These are phyloP conservation scores for Apiotrichum laibachii DNA, from an alignment of 1,284 basidiomycete genomes.

Conservation along the genomic window DNA sequence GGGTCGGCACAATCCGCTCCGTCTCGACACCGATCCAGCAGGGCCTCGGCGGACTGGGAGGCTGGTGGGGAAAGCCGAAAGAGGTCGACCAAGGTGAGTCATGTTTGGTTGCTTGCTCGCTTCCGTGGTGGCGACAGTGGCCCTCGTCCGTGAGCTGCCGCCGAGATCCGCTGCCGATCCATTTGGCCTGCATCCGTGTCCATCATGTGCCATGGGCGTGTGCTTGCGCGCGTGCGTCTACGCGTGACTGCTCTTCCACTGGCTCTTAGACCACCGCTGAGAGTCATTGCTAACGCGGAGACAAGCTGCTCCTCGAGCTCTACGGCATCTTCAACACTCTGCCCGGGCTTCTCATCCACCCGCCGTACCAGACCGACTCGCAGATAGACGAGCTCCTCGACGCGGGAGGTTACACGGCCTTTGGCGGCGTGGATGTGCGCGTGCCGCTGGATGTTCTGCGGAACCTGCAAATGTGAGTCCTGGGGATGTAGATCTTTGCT, in stretches of 20 bases:
- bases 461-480: conserved; percentile 46
- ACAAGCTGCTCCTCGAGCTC: conserved; percentile 42
- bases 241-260: no score
- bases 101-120: neutral
- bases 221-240: no score
- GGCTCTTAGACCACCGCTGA: neutral
- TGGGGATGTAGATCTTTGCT: neutral
- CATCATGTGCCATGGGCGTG: neutral
- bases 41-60: conserved; percentile 23
- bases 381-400: conserved; percentile 46
- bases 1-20: conserved; percentile 50
- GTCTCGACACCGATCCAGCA: conserved; percentile 27
- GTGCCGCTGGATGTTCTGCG: conserved; percentile 48
- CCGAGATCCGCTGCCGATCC: neutral
- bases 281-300: conserved; percentile 18
- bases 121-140: neutral
- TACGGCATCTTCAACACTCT: conserved; percentile 48
- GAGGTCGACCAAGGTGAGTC: conserved; percentile 44
- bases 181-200: neutral
- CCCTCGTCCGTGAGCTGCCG: neutral
- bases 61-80: conserved; percentile 40
- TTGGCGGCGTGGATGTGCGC: conserved; percentile 48
- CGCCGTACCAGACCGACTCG: conserved; percentile 43
- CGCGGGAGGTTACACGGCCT: conserved; percentile 46
- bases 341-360: conserved; percentile 47